These are phyloP conservation scores for Microbotryomycetes sp. DNA, from an alignment of 1,284 basidiomycete species.

Conservation along the genomic window DNA sequence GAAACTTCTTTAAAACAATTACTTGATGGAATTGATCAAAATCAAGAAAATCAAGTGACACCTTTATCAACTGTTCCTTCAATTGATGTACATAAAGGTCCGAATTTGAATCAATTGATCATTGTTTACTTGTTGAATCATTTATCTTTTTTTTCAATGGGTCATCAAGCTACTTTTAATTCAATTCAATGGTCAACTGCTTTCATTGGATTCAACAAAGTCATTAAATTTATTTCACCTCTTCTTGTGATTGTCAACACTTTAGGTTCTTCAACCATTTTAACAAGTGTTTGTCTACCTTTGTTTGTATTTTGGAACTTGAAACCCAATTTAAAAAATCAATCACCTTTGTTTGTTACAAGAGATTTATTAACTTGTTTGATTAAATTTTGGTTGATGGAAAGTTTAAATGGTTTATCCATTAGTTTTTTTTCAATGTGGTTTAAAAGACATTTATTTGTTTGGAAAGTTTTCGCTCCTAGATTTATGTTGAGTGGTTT, in stretches of 20 bases:
- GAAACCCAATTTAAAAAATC: slow-evolving; percentile 51
- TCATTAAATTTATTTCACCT: slow-evolving; percentile 69
- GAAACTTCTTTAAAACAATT: slow-evolving; percentile 24
- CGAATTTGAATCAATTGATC: slow-evolving; percentile 61
- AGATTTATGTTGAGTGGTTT: slow-evolving; percentile 55
- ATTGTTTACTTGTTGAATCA: slow-evolving; percentile 69
- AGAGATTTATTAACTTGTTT: slow-evolving; percentile 49
- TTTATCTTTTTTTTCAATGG: slow-evolving; percentile 76
- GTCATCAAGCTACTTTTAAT: slow-evolving; percentile 83
- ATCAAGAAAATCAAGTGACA: neutral
- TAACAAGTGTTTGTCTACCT: slow-evolving; percentile 58
- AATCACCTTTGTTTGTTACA: slow-evolving; percentile 35
- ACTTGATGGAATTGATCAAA: slow-evolving; percentile 2
- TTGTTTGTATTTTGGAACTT: slow-evolving; percentile 83
- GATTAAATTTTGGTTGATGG: slow-evolving; percentile 64
- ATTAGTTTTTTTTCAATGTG: slow-evolving; percentile 67
- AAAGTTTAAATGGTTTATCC: slow-evolving; percentile 59
- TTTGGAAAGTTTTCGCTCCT: slow-evolving; percentile 98
- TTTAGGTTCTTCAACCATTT: slow-evolving; percentile 62
- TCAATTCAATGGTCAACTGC: slow-evolving; percentile 94
- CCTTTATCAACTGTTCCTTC: slow-evolving; percentile 12
- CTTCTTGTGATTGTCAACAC: slow-evolving; percentile 75
- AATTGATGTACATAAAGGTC: slow-evolving; percentile 25
- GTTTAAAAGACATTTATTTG: slow-evolving; percentile 87
- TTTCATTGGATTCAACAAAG: slow-evolving; percentile 64